Conservation (phyloP, 2,329 filamentous ascomycete species). For the Karstenula rhodostoma region DNA sequence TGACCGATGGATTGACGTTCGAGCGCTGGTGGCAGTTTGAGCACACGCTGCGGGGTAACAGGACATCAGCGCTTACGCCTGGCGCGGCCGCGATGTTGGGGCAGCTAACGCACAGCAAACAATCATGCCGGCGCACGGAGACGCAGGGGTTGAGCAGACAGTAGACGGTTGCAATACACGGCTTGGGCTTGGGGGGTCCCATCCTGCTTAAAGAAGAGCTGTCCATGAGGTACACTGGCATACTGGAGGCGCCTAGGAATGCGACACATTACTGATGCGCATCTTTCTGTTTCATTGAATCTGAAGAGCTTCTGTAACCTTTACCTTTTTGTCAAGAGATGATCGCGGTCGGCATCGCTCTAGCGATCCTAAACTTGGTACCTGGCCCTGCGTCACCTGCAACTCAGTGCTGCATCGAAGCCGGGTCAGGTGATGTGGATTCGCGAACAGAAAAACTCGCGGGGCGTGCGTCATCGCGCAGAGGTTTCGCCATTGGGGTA, state of each 20-base stretch:
- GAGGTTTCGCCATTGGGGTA: neutral
- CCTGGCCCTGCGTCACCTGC: neutral
- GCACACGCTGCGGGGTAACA: too few species aligned
- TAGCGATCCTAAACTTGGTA: too few species aligned
- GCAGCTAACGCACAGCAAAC: too few species aligned
- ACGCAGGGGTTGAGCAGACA: too few species aligned
- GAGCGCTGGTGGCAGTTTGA: too few species aligned
- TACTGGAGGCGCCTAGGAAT: neutral
- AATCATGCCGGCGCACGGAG: too few species aligned
- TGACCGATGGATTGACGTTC: too few species aligned
- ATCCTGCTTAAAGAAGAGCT: neutral
- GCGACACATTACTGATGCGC: neutral
- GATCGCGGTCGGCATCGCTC: too few species aligned
- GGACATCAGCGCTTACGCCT: too few species aligned
- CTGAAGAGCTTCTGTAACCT: neutral
- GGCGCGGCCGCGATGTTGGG: too few species aligned
- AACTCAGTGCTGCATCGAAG: neutral
- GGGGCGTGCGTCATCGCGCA: neutral
- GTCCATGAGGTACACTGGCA: neutral
- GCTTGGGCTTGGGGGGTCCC: neutral
- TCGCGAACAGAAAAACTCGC: neutral
- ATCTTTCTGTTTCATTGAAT: neutral
- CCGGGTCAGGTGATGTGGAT: neutral
- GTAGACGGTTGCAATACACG: slow-evolving; percentile 3
- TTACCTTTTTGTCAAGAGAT: too few species aligned